Percentiles rank a stretch among this genome's conserved stretches.
These are phyloP conservation scores for Calonectria ilicicola DNA, from an alignment of 2,329 filamentous ascomycete species.

Conservation along the genomic window DNA sequence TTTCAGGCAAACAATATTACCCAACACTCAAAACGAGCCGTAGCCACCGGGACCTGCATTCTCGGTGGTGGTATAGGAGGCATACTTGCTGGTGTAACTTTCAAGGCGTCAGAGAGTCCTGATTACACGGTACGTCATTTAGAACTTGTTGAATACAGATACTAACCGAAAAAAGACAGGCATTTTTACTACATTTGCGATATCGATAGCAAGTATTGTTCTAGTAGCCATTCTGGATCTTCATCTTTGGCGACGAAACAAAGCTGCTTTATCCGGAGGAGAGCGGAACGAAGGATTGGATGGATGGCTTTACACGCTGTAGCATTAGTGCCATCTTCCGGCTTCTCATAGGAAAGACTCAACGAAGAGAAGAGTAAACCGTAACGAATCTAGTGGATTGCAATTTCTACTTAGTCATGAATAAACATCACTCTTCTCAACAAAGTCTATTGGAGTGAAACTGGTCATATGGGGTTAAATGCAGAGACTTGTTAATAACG, in stretches of 20 bases:
- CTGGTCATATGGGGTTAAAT: too few species aligned
- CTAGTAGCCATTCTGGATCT: not conserved
- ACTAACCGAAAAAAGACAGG: not conserved
- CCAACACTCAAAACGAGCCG: conserved; percentile 40
- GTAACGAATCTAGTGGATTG: too few species aligned
- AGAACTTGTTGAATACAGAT: not conserved
- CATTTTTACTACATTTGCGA: not conserved
- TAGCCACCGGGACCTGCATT: conserved; percentile 35
- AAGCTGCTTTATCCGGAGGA: not conserved
- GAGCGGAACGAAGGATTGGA: not conserved
- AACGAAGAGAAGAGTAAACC: too few species aligned
- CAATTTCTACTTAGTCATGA: too few species aligned
- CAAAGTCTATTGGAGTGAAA: too few species aligned
- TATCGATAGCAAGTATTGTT: not conserved
- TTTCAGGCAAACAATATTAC: conserved; percentile 38
- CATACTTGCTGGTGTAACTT: conserved; percentile 12
- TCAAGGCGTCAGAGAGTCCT: not conserved
- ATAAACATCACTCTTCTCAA: too few species aligned
- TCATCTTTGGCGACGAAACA: not conserved
- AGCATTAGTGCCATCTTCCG: not conserved
- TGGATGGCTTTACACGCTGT: not conserved
- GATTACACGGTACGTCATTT: not conserved
- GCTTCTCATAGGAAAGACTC: too few species aligned
- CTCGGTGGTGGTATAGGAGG: conserved; percentile 39
- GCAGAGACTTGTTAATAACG: too few species aligned